Base-by-base conservation (phyloP, 257 asterid genomes). In the Leptodermis oblonga region DNA sequence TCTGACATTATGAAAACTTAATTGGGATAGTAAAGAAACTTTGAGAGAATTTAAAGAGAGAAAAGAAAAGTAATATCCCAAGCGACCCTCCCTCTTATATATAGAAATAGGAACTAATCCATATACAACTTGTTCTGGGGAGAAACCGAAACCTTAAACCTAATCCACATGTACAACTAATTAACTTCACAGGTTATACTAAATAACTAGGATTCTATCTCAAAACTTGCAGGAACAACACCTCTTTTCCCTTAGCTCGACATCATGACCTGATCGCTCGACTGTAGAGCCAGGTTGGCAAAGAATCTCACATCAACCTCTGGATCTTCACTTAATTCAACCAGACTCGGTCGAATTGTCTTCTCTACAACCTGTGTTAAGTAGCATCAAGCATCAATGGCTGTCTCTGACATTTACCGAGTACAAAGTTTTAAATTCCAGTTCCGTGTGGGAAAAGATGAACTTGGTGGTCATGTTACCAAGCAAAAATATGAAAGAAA, bases 261-360 rank as follows among this genome's bases (percentile, higher is more conserved):
- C 90, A 84, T 84, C 86, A 81, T 84, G 65, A 82, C 89, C 64
- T 84, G 82, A 46, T 90, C 87, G 22, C 80, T 86, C 10, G 97
- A 84, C 72, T 92, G 92, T 20, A 92, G 87, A 11, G 95, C 98
- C 82, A 90, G 89, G 74, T 81, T 90, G 33, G 97, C 98, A 3
- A 84, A 90, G 54, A 79, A 88, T 65, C 96, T 91, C 73, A 92
- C 98, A 72, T 92, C 98, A 7, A 90, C 97, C 69, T 92, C 98
- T 10, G 97, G 95, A 71, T 92, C 98, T 87, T 92, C 98, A 0
- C 87, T 74, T 26, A 92, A 92, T 70, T 92, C 98, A 13, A 83
- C 93, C 81, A 92, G 79, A 73, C 86, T 76, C 12, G 97, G 98
- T 28, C 89, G 86, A 43, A 92, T 86, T 61, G 88, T 84, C 52